Percentiles rank a stretch among this genome's conserved stretches.
These are phyloP conservation scores for Amanita molliuscula DNA, from an alignment of 768 basidiomycete genomes.

Conservation along the genomic window DNA sequence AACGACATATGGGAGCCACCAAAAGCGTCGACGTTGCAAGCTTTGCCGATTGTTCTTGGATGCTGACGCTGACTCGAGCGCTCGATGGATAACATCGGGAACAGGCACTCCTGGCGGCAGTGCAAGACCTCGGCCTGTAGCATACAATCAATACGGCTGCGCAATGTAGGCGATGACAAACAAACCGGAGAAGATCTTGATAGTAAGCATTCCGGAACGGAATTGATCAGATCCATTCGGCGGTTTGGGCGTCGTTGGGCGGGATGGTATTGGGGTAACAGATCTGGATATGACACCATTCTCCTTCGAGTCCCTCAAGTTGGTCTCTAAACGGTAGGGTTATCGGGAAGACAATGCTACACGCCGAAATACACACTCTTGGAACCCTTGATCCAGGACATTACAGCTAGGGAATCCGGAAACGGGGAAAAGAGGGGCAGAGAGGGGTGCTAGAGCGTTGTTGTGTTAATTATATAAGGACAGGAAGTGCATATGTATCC, in stretches of 20 bases:
- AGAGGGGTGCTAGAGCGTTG: not conserved
- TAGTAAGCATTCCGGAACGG: conserved; percentile 86
- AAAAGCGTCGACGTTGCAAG: conserved; percentile 84
- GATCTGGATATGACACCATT: conserved; percentile 68
- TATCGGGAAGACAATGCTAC: not conserved
- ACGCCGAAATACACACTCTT: conserved; percentile 2
- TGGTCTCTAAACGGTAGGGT: conserved; percentile 35
- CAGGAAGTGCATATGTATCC: not conserved
- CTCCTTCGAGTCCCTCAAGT: conserved; percentile 47
- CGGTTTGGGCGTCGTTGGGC: conserved; percentile 69
- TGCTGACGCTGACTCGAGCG: conserved; percentile 49
- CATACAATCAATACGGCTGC: not conserved
- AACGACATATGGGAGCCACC: conserved; percentile 97
- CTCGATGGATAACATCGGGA: conserved; percentile 79
- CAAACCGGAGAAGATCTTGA: conserved; percentile 89
- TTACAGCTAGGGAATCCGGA: not conserved
- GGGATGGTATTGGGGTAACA: conserved; percentile 71
- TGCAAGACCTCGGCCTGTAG: conserved; percentile 64
- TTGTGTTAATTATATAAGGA: conserved; percentile 4
- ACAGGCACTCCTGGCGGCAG: conserved; percentile 71
- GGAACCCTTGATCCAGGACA: conserved; percentile 7
- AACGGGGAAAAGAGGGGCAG: not conserved
- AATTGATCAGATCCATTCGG: conserved; percentile 50
- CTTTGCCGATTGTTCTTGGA: conserved; percentile 71
- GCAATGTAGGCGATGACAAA: conserved; percentile 8